Conservation (phyloP, 2,329 filamentous ascomycete species). For the Colletotrichum orchidophilum region DNA sequence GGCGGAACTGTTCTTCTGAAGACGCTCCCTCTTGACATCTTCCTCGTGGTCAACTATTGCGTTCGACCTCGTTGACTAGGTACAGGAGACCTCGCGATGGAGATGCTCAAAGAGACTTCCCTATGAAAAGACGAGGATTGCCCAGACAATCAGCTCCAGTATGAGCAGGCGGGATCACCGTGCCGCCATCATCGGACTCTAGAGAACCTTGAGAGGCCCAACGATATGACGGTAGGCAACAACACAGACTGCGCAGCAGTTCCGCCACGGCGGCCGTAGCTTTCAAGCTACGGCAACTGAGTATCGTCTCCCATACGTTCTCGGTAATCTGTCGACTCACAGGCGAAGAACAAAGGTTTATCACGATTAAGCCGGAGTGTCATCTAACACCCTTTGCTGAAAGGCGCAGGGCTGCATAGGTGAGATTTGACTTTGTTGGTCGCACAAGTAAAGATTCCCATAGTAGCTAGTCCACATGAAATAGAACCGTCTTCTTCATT, state of each 20-base stretch:
- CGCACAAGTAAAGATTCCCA: conserved; percentile 65
- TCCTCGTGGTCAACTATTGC: too few relatives aligned
- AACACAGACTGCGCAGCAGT: conserved; percentile 25
- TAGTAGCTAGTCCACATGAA: background rate
- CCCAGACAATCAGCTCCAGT: background rate
- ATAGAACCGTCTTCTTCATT: background rate
- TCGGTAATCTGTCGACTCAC: conserved; percentile 80
- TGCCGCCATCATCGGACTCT: background rate
- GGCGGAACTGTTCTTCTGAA: background rate
- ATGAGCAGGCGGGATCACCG: background rate
- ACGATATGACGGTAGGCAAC: background rate
- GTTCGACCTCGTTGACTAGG: too few relatives aligned
- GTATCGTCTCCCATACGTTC: conserved; percentile 71
- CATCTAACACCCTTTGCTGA: conserved; percentile 84
- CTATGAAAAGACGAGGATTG: too few relatives aligned
- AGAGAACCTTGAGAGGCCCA: background rate
- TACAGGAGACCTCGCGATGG: too few relatives aligned
- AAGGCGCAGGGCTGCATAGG: conserved; percentile 84
- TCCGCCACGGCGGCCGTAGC: conserved; percentile 65
- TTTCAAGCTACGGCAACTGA: conserved; percentile 68
- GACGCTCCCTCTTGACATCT: too few relatives aligned
- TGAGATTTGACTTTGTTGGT: conserved; percentile 95
- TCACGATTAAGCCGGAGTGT: conserved; percentile 99
- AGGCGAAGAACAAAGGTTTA: conserved; percentile 81
- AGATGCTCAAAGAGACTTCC: too few relatives aligned